Evolutionary conservation across 2,329 filamentous ascomycete species (phyloP).

Genomic region (Paecilomyces sp.): DNA sequence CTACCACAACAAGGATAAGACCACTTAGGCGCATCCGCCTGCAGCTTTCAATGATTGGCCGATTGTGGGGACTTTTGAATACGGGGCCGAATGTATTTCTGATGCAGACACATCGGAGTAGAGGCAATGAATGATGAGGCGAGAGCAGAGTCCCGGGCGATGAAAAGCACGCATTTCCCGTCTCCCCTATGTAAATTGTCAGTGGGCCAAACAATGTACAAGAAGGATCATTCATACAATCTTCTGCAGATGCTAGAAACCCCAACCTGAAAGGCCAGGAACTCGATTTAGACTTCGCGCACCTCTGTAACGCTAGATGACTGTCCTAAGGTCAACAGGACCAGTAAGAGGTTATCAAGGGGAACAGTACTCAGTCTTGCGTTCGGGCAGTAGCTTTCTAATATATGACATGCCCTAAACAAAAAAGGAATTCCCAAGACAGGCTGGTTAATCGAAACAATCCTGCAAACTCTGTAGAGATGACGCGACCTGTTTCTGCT

Average conservation of each 20-base stretch:
- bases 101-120: background rate
- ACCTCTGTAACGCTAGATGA: background rate
- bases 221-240: background rate
- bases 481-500: too few species aligned
- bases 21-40: constrained; percentile 22
- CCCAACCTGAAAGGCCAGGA: background rate
- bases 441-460: too few species aligned
- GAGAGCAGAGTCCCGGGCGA: background rate
- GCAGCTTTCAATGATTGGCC: background rate
- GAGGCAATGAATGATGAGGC: background rate
- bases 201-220: background rate
- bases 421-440: background rate
- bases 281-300: background rate
- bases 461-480: too few species aligned
- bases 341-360: background rate
- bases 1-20: constrained; percentile 91
- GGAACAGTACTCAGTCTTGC: background rate
- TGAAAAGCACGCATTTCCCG: background rate
- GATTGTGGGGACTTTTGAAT: background rate
- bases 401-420: background rate
- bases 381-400: background rate
- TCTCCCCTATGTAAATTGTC: background rate
- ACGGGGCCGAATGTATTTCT: background rate
- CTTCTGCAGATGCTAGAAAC: background rate
- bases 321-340: background rate